Conservation (phyloP, 257 asterid species). For the Fraxinus cuspidata region DNA sequence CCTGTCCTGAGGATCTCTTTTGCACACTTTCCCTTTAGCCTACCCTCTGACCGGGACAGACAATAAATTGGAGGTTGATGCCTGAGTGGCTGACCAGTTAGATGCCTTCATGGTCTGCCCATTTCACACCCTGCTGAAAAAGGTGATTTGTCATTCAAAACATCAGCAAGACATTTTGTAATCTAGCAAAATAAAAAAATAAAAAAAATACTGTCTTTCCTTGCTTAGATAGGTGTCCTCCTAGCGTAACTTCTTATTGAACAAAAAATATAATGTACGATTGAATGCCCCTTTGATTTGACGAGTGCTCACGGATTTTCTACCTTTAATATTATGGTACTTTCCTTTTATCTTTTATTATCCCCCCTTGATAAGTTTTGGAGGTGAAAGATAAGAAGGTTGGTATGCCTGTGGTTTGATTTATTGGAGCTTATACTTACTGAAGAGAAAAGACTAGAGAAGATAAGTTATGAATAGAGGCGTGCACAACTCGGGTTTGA, state of each 20-base stretch:
- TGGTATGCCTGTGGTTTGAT: neutral
- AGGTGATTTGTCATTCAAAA: neutral
- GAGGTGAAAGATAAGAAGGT: neutral
- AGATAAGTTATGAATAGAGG: neutral
- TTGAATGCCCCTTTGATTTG: neutral
- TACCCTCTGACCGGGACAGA: constrained; percentile 46
- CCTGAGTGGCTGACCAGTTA: neutral
- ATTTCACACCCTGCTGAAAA: neutral
- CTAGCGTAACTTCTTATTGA: neutral
- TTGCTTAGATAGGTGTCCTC: neutral
- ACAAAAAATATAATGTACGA: neutral
- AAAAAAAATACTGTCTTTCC: neutral
- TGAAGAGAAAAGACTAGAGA: neutral
- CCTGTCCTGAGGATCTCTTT: constrained; percentile 47
- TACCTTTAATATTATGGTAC: neutral
- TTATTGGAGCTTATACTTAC: neutral
- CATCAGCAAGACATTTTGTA: neutral
- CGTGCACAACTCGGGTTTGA: neutral
- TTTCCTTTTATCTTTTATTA: neutral
- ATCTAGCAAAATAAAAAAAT: neutral
- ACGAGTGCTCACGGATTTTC: neutral
- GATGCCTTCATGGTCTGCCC: neutral
- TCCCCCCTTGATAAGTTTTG: neutral
- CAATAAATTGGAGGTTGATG: constrained; percentile 30
- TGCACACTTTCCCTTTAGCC: constrained; percentile 70